These are phyloP conservation scores for Capsicum pubescens DNA, from an alignment of 257 asterid genomes.

Conservation along the genomic window DNA sequence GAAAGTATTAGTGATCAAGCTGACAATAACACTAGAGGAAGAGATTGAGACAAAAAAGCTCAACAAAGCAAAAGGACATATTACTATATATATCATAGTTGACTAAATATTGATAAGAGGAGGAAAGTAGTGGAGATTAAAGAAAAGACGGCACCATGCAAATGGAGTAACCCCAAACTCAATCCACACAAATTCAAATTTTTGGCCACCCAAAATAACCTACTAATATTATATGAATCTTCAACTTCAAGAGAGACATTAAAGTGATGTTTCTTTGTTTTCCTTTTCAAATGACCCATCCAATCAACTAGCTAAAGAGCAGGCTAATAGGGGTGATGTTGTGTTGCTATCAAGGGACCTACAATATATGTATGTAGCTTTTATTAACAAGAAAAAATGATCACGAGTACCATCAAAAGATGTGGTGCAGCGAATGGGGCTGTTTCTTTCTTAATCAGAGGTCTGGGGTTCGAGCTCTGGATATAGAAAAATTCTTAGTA, in stretches of 20 bases:
- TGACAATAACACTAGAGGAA: slow-evolving; percentile 1
- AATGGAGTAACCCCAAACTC: slow-evolving; percentile 27
- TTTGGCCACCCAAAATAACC: slow-evolving; percentile 26
- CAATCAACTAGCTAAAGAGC: background rate
- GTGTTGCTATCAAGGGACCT: slow-evolving; percentile 55
- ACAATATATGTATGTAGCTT: slow-evolving; percentile 46
- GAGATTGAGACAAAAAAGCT: slow-evolving; percentile 16
- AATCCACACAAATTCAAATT: slow-evolving; percentile 7
- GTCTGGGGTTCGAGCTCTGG: too few relatives aligned
- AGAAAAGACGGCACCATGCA: slow-evolving; percentile 25
- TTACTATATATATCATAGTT: background rate
- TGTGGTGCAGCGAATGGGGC: too few relatives aligned
- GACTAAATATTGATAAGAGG: slow-evolving; percentile 1
- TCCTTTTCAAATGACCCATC: slow-evolving; percentile 3
- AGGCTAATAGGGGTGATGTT: slow-evolving; percentile 22
- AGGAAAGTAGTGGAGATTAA: slow-evolving; percentile 19
- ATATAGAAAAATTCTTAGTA: too few relatives aligned
- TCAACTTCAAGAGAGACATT: slow-evolving; percentile 30
- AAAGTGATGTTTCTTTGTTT: slow-evolving; percentile 22
- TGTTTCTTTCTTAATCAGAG: too few relatives aligned
- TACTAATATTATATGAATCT: background rate
- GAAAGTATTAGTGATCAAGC: background rate
- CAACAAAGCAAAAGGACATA: background rate
- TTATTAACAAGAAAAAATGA: slow-evolving; percentile 44
- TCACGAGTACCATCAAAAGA: too few relatives aligned